Base-by-base conservation (phyloP, 306 rosid species). In the Biancaea sappan region DNA sequence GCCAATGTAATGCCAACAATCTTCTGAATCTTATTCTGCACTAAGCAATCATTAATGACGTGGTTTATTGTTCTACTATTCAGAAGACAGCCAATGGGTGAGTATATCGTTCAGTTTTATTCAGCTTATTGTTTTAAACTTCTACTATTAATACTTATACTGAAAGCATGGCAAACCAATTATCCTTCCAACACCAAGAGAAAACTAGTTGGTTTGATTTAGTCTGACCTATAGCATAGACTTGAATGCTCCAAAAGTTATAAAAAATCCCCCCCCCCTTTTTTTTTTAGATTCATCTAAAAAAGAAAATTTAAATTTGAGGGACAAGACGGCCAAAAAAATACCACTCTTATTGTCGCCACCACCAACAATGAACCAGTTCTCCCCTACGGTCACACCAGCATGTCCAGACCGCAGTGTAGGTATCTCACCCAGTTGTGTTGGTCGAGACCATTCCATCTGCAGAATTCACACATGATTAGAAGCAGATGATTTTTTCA, bases 391-490 rank as follows among this genome's bases (percentile, higher is more conserved):
- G 26, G 94, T 77, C 71, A 80, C 90, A 78, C 96, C 94, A 47
- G 98, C 92, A 86, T 92, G 98, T 76, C 98, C 98, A 69, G 96
- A 94, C 47, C 98, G 90, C 63, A 96, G 84, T 32, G 89, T 69
- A 71, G 98, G 98, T 83, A 90, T 87, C 34, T 90, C 90, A 65
- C 98, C 98, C 74, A 84, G 87, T 69, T 92, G 96, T 24, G 89
- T 83, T 68, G 98, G 98, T 77, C 86, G 79, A 54, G 98, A 87
- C 98, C 98, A 92, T 79, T 90, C 98, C 96, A 90, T 88, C 96
- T 92, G 78, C 47, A 79, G 22, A 65, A 59, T 71, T 76, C 79
- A 84, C 41, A 66, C 66, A 69, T 32, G 69, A 69, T 71, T 69
- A 76, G 62, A 83, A 47, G 57, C 19, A 52, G 69, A 48, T 38